Evolutionary conservation across 2,329 filamentous ascomycete genomes (phyloP).

Genomic region (Nemania abortiva): DNA sequence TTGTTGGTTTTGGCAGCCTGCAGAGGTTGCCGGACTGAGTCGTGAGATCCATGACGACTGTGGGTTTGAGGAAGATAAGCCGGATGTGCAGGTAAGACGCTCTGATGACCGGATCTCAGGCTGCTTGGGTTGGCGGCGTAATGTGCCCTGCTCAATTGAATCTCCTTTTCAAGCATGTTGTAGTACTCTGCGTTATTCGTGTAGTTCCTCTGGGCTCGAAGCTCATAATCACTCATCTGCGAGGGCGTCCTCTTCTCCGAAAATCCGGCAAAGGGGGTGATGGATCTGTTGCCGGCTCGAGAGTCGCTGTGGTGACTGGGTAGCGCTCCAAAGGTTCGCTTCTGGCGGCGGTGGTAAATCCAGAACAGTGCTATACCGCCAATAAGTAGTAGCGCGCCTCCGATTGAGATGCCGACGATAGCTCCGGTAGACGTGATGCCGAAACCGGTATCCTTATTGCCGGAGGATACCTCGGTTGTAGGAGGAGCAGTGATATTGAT

Average conservation of each 20-base stretch:
- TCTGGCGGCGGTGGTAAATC: slow-evolving; percentile 62
- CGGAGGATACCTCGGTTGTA: slow-evolving; percentile 40
- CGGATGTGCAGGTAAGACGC: slow-evolving; percentile 60
- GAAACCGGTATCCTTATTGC: slow-evolving; percentile 43
- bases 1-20: slow-evolving; percentile 39
- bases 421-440: slow-evolving; percentile 59
- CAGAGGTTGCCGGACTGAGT: slow-evolving; percentile 38
- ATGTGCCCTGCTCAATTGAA: slow-evolving; percentile 34
- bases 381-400: slow-evolving; percentile 58
- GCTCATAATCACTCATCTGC: slow-evolving; percentile 46
- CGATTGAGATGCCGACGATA: slow-evolving; percentile 67
- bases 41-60: slow-evolving; percentile 46
- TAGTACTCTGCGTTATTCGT: slow-evolving; percentile 57
- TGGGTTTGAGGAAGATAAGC: slow-evolving; percentile 60
- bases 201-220: slow-evolving; percentile 45
- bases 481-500: slow-evolving; percentile 57
- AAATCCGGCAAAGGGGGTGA: slow-evolving; percentile 43
- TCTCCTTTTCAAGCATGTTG: slow-evolving; percentile 53
- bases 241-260: slow-evolving; percentile 33
- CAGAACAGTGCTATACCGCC: slow-evolving; percentile 59
- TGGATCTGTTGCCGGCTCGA: slow-evolving; percentile 43
- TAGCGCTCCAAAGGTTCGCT: slow-evolving; percentile 49
- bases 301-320: slow-evolving; percentile 45
- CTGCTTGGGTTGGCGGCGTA: slow-evolving; percentile 51
- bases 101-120: slow-evolving; percentile 41